Evolutionary conservation across 352 stramenopile genomes (phyloP).

Genomic region (Phytopythium montanum): DNA sequence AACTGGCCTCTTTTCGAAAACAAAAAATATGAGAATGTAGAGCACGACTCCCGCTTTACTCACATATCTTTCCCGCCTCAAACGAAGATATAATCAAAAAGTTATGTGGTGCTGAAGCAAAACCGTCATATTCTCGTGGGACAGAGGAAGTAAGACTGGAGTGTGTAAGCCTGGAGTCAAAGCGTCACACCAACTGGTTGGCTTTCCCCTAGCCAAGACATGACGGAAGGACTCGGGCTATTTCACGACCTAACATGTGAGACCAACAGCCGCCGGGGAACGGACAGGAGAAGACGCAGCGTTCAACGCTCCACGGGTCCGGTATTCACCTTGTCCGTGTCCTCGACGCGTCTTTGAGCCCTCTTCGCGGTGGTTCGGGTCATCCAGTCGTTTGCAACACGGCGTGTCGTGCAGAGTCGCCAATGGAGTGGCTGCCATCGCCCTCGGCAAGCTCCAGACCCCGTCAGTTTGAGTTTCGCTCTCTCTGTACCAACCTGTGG

Average conservation of each 20-base stretch:
- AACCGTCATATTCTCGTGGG: too few relatives aligned
- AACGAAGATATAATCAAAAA: too few relatives aligned
- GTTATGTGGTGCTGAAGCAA: too few relatives aligned
- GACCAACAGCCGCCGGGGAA: not conserved
- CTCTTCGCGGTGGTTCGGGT: not conserved
- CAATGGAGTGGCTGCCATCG: not conserved
- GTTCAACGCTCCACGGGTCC: not conserved
- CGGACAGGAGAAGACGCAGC: not conserved
- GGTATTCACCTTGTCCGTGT: conserved; percentile 1
- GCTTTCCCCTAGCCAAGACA: not conserved
- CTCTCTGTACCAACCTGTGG: not conserved
- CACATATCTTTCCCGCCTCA: too few relatives aligned
- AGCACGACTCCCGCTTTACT: too few relatives aligned
- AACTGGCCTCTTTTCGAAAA: too few relatives aligned
- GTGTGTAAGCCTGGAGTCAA: too few relatives aligned
- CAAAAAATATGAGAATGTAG: too few relatives aligned
- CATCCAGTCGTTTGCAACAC: not conserved
- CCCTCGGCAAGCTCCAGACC: not conserved
- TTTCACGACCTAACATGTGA: not conserved
- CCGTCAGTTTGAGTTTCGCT: not conserved
- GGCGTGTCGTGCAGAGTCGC: not conserved
- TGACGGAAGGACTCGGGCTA: not conserved
- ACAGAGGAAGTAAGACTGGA: too few relatives aligned
- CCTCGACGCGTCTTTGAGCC: not conserved
- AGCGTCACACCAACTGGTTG: not conserved